phyloP scores from a whole-genome alignment of 176 grass and related monocot species.

The Canna indica region DNA sequence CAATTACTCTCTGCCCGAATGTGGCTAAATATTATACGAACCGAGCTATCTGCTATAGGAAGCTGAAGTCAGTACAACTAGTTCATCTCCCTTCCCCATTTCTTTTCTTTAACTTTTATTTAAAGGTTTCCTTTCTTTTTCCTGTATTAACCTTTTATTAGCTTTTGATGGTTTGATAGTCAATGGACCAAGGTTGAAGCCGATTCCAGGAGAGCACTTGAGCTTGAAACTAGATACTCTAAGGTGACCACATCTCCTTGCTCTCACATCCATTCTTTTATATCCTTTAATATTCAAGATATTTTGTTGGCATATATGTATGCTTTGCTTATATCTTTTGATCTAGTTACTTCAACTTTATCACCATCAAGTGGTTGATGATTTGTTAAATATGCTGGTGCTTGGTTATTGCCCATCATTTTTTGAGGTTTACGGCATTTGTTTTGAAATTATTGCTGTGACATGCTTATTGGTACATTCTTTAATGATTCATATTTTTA shows the following conservation, averaged over 20 bases:
- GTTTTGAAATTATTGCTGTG: no score
- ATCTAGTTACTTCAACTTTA: not conserved
- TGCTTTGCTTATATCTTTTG: not conserved
- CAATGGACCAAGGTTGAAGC: conserved; percentile 67
- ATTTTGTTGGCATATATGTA: not conserved
- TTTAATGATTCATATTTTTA: no score
- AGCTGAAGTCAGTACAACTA: conserved; percentile 45
- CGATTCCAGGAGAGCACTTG: conserved; percentile 71
- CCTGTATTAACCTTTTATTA: not conserved
- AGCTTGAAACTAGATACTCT: conserved; percentile 60
- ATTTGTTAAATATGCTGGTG: no score
- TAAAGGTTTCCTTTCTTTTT: not conserved
- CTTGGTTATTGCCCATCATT: no score
- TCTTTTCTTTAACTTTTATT: conserved; percentile 23
- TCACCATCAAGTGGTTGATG: no score
- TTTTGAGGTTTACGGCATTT: no score
- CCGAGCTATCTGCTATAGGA: conserved; percentile 78
- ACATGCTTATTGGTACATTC: no score
- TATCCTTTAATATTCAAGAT: not conserved
- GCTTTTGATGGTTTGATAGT: conserved; percentile 28
- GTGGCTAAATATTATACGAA: conserved; percentile 73
- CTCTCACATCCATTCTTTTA: not conserved
- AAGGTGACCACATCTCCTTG: conserved; percentile 39
- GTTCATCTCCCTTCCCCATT: not conserved
- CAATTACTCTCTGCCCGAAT: conserved; percentile 61